These are phyloP conservation scores for Jatropha multifida DNA, from an alignment of 441 rosid species.

Conservation along the genomic window DNA sequence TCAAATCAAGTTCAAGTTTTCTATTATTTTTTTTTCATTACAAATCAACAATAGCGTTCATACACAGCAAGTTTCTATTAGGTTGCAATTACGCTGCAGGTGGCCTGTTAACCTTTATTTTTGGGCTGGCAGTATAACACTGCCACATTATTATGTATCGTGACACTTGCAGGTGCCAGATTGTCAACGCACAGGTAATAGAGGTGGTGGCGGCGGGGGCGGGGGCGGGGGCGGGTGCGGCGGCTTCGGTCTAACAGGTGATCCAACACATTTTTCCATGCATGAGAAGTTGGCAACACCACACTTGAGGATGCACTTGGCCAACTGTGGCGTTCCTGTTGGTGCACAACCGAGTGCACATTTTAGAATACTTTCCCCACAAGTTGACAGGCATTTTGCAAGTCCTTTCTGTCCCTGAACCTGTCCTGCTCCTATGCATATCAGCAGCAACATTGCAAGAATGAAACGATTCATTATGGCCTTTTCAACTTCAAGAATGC, in stretches of 20 bases:
- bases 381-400: background rate
- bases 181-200: background rate
- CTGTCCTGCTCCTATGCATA: background rate
- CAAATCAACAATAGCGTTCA: background rate
- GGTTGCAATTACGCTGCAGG: background rate
- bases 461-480: background rate
- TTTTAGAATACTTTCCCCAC: background rate
- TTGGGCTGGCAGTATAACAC: background rate
- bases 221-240: background rate
- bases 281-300: background rate
- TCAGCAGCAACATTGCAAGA: background rate
- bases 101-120: background rate
- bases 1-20: background rate
- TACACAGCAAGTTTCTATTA: background rate
- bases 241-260: background rate
- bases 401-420: background rate
- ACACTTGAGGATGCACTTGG: background rate
- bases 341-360: background rate
- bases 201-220: background rate
- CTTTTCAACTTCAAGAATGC: background rate
- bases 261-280: conserved; percentile 3
- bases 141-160: too few relatives aligned
- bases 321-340: background rate
- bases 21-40: background rate
- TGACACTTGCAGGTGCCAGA: background rate